Conservation (phyloP, 2,329 filamentous ascomycete genomes). For the Fusarium sp. region DNA sequence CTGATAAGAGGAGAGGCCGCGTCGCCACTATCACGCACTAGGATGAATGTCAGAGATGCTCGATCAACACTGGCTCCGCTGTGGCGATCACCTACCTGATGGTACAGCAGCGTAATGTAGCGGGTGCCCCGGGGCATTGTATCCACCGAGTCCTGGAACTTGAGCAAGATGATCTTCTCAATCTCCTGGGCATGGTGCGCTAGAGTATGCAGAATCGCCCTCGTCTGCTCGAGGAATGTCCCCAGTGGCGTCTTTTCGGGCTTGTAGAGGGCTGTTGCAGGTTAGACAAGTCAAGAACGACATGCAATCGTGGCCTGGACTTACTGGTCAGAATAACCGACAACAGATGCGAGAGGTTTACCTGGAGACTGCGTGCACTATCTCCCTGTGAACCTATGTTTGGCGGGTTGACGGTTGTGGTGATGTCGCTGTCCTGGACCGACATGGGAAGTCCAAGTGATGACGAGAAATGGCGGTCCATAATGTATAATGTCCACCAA, state of each 20-base stretch:
- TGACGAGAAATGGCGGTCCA: constrained; percentile 58
- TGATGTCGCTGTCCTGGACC: constrained; percentile 58
- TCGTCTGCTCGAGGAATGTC: constrained; percentile 55
- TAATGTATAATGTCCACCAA: constrained; percentile 61
- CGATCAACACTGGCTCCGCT: neutral
- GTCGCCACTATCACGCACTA: constrained; percentile 59
- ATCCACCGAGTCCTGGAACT: constrained; percentile 54
- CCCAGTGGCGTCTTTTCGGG: constrained; percentile 53
- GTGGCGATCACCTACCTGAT: constrained; percentile 50
- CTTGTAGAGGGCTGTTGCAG: constrained; percentile 53
- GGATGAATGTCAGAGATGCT: neutral
- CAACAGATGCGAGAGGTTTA: constrained; percentile 54
- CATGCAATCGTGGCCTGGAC: neutral
- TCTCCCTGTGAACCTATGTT: constrained; percentile 48
- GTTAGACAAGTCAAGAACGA: neutral
- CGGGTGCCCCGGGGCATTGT: constrained; percentile 56
- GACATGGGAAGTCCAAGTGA: constrained; percentile 58
- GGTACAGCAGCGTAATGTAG: constrained; percentile 57
- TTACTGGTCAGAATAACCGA: constrained; percentile 56
- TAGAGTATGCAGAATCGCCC: constrained; percentile 55
- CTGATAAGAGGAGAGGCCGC: constrained; percentile 56
- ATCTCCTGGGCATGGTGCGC: constrained; percentile 58
- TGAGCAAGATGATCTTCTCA: constrained; percentile 53
- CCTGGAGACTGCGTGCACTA: constrained; percentile 53
- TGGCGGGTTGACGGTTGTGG: constrained; percentile 50